phyloP scores from a whole-genome alignment of 441 rosid genomes.

The Raphanus hybrid region DNA sequence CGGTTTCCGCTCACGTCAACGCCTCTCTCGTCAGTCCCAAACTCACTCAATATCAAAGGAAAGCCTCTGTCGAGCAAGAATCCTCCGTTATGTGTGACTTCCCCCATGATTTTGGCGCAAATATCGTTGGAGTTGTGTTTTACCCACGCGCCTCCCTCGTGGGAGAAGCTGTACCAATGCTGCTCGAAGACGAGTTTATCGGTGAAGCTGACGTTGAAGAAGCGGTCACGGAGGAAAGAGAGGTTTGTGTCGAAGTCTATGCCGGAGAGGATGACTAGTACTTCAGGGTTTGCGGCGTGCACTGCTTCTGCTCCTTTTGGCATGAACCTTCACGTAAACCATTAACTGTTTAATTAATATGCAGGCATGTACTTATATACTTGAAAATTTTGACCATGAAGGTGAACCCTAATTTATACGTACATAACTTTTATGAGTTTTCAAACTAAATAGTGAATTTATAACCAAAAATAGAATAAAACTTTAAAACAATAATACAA shows the following conservation, averaged over 20 bases:
- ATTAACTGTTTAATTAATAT: not conserved
- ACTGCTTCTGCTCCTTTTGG: constrained; percentile 8
- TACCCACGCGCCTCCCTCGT: not conserved
- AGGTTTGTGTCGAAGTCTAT: constrained; percentile 7
- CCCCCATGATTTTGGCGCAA: not conserved
- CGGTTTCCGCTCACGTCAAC: not conserved
- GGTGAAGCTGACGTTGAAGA: constrained; percentile 3
- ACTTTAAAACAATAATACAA: not conserved
- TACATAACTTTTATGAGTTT: not conserved
- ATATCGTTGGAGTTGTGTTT: constrained; percentile 7
- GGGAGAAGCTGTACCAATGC: constrained; percentile 2
- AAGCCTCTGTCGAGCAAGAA: constrained; percentile 10
- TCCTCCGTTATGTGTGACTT: not conserved
- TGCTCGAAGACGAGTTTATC: constrained; percentile 5
- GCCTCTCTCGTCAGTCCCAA: constrained; percentile 9
- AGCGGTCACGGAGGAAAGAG: constrained; percentile 5
- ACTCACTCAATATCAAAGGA: constrained; percentile 7
- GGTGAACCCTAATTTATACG: not conserved
- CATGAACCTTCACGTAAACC: constrained; percentile 8
- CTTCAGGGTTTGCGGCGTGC: constrained; percentile 4
- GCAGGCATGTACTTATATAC: not conserved
- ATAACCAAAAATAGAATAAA: no score
- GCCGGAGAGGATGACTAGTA: constrained; percentile 4
- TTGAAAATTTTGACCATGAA: not conserved
- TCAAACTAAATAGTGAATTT: not conserved